Conservation (phyloP, 1,284 basidiomycete genomes). For the Ganoderma leucocontextum region DNA sequence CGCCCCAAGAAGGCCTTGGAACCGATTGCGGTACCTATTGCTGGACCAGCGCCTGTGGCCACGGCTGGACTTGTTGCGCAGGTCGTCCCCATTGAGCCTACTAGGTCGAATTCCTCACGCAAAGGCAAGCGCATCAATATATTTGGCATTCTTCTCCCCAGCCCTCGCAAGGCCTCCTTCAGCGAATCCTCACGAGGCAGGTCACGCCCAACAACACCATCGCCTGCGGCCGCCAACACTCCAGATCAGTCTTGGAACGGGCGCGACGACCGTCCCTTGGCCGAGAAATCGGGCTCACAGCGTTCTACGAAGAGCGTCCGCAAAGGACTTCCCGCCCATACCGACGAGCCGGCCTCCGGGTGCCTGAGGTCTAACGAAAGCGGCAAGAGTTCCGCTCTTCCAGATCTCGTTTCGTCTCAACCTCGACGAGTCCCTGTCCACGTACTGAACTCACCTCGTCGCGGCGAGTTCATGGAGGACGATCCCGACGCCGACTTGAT, state of each 20-base stretch:
- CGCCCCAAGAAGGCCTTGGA: conserved; percentile 30
- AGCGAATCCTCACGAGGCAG: conserved; percentile 34
- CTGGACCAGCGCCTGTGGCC: conserved; percentile 22
- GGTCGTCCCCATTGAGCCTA: conserved; percentile 31
- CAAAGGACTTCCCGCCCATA: conserved; percentile 25
- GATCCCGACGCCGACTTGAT: conserved; percentile 33
- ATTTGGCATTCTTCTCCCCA: conserved; percentile 41
- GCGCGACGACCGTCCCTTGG: conserved; percentile 32
- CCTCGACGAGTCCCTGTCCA: conserved; percentile 33
- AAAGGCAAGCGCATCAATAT: conserved; percentile 42
- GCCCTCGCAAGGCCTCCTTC: conserved; percentile 37
- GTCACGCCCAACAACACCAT: conserved; percentile 36
- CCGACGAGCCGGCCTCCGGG: conserved; percentile 22
- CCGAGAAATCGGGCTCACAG: conserved; percentile 38
- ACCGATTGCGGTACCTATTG: conserved; percentile 20
- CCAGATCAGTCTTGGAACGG: conserved; percentile 25
- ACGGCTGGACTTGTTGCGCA: conserved; percentile 32
- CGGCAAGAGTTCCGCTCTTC: conserved; percentile 26
- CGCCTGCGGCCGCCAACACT: conserved; percentile 21
- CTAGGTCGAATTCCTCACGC: conserved; percentile 32
- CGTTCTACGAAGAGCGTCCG: conserved; percentile 29
- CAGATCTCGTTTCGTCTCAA: conserved; percentile 32
- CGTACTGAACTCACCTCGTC: conserved; percentile 36
- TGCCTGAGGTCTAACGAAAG: conserved; percentile 28
- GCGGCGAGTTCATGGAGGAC: conserved; percentile 30